These are phyloP conservation scores for Phialophora expanda DNA, from an alignment of 2,329 filamentous ascomycete species.

Conservation along the genomic window DNA sequence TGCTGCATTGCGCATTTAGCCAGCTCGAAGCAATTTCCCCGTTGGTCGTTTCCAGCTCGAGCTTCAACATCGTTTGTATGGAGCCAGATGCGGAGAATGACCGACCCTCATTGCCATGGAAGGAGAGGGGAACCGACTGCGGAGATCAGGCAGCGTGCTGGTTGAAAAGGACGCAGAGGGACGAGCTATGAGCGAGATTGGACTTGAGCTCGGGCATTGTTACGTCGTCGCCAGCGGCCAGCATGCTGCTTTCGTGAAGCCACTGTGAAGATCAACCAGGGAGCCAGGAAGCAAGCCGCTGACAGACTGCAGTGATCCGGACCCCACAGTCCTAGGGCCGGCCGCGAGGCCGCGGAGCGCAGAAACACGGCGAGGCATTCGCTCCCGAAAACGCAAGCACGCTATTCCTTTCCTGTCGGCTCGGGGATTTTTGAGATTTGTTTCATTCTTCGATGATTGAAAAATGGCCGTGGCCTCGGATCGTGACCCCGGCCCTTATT, in stretches of 20 bases:
- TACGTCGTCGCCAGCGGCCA: no score
- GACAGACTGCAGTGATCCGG: no score
- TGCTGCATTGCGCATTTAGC: background rate
- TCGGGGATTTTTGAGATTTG: constrained; percentile 15
- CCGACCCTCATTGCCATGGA: background rate
- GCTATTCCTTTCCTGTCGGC: background rate
- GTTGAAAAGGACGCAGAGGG: no score
- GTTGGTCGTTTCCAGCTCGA: background rate
- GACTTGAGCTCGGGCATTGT: no score
- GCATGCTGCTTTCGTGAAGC: background rate
- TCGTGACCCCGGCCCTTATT: constrained; percentile 8
- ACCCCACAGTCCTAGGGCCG: no score
- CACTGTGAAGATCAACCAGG: background rate
- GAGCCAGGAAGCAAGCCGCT: no score
- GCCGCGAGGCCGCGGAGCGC: constrained; percentile 54
- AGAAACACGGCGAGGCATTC: background rate
- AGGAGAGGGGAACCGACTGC: no score
- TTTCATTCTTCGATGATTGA: constrained; percentile 10
- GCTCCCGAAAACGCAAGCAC: background rate
- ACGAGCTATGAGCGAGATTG: no score
- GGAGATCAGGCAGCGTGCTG: no score
- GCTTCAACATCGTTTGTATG: background rate
- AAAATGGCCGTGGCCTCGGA: constrained; percentile 18
- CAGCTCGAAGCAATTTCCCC: background rate
- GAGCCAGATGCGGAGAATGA: background rate